Evolutionary conservation across 164 flowering plant species (phyloP), one percentile per base, ranked within the genome.

Genomic region (Kalanchoe fedtschenkoi): DNA sequence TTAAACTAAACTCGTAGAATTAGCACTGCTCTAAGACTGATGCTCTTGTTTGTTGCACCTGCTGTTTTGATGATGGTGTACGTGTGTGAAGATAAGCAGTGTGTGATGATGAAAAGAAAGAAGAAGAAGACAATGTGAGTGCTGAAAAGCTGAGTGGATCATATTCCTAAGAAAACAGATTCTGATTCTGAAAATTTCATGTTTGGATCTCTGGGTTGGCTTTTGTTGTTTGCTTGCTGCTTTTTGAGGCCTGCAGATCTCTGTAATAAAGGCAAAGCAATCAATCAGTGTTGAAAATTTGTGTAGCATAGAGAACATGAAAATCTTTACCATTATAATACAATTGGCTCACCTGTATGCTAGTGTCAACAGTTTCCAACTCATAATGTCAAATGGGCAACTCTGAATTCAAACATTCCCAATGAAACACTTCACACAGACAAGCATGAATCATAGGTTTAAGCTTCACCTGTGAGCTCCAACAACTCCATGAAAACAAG

Each of bases 121-220:
- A 51, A 29, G 56, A 44, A 44, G 21, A 10, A 44, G 51, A 51
- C 56, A 51, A 51, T n/a, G 32, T 51, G 33, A 32, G 56, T 11
- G 56, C 56, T 51, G 56, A 51, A 51, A 51, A 51, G 56, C 56
- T 51, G 56, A 19, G 56, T 51, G 28, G 56, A 51, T 26, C 56
- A 51, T 51, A 32, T 51, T 51, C 56, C 17, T 3, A 28, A 28
- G 56, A 26, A n/a, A 51, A 24, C 32, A 24, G 56, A 51, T 51
- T 44, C 51, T 44, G 9, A 44, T 44, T 51, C 16, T 22, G 33
- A 51, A n/a, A 51, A 22, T 51, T 26, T 51, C 16, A 26, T 32
- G 26, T 13, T 51, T 51, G 24, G 32, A 47, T 47, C 54, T 47
- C 26, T 22, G 29, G 54, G 54, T 47, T 22, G 54, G 1, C 24